Evolutionary conservation across 805 yeast genomes (phyloP).

Genomic region (Candida germanica): DNA sequence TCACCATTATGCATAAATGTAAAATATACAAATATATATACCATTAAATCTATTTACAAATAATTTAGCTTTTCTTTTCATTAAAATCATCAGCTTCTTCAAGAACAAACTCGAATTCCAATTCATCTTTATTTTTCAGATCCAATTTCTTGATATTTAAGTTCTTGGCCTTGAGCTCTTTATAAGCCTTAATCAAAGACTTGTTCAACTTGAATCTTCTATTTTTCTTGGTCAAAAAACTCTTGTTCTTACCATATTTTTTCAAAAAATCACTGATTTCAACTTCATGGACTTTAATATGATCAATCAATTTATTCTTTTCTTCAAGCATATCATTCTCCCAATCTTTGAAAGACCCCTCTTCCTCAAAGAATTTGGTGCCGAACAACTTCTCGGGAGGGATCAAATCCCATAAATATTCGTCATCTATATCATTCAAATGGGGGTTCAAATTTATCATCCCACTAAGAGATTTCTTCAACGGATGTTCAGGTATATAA

Average conservation of each 20-base stretch:
- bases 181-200: constrained; percentile 30
- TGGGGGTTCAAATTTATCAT: constrained; percentile 35
- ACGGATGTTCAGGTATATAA: constrained; percentile 34
- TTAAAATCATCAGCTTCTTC: constrained; percentile 3
- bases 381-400: constrained; percentile 36
- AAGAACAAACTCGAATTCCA: constrained; percentile 11
- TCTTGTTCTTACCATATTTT: constrained; percentile 10
- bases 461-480: constrained; percentile 38
- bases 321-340: constrained; percentile 26
- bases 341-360: constrained; percentile 34
- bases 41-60: neutral
- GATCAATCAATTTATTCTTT: constrained; percentile 11
- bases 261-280: constrained; percentile 11
- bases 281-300: constrained; percentile 9
- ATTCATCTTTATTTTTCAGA: constrained; percentile 6
- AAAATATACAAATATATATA: too few species aligned
- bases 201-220: constrained; percentile 30
- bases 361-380: constrained; percentile 31
- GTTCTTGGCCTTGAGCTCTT: constrained; percentile 21
- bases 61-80: neutral
- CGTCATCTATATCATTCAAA: constrained; percentile 36
- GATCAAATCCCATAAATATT: constrained; percentile 36
- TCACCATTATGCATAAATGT: too few species aligned
- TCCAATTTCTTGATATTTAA: constrained; percentile 5
- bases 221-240: constrained; percentile 10